Conservation (phyloP, 148 eudicot species). For the Tetragonia tetragonoides region DNA sequence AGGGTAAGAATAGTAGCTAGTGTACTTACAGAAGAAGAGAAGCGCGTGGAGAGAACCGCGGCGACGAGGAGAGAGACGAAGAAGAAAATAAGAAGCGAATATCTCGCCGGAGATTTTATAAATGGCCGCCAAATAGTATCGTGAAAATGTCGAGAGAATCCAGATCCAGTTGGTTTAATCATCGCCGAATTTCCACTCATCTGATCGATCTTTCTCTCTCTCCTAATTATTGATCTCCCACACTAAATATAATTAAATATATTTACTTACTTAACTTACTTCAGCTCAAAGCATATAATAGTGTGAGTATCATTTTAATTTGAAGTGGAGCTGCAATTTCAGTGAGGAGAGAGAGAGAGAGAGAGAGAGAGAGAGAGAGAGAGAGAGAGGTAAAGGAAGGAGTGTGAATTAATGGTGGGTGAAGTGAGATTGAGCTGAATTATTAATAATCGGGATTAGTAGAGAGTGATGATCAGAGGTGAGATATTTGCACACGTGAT, state of each 20-base stretch:
- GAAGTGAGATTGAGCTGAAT: too few relatives aligned
- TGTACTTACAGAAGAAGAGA: slow-evolving; percentile 37
- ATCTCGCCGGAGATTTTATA: slow-evolving; percentile 32
- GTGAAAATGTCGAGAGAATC: background rate
- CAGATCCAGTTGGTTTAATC: slow-evolving; percentile 21
- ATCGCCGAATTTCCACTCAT: slow-evolving; percentile 24
- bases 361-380: background rate
- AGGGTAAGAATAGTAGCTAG: background rate
- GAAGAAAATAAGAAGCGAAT: slow-evolving; percentile 37
- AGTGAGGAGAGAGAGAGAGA: too few relatives aligned
- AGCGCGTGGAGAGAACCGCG: slow-evolving; percentile 40
- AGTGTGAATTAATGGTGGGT: too few relatives aligned
- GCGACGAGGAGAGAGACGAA: slow-evolving; percentile 36
- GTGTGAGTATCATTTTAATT: too few relatives aligned
- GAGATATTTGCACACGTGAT: too few relatives aligned
- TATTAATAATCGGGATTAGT: too few relatives aligned
- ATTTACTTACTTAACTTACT: too few relatives aligned
- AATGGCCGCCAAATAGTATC: slow-evolving; percentile 28
- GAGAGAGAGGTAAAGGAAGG: background rate
- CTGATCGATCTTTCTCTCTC: background rate
- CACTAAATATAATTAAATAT: background rate
- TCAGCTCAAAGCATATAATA: too few relatives aligned
- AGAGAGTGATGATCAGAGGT: too few relatives aligned
- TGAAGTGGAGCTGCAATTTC: background rate
- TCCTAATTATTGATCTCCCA: too few relatives aligned